A percentile compares a stretch with the other conserved stretches of the same genome.
Evolutionary conservation across 805 yeast species (phyloP).

Genomic region (Candida argentea): DNA sequence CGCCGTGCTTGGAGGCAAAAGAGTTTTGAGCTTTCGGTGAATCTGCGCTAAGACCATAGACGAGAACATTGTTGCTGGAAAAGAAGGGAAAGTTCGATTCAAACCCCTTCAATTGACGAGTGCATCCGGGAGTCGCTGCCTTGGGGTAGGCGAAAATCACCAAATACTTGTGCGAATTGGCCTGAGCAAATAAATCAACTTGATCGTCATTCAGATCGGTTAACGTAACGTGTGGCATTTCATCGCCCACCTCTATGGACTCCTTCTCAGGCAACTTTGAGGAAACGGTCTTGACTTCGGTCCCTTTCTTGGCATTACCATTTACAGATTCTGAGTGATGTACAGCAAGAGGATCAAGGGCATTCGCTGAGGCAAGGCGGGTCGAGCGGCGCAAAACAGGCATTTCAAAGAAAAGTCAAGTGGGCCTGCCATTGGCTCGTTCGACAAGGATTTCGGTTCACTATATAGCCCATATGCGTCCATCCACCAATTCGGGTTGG

Average conservation of each 20-base stretch:
- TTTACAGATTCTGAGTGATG: conserved; percentile 4
- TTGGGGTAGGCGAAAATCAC: conserved; percentile 67
- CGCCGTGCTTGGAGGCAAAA: conserved; percentile 61
- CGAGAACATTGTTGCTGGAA: conserved; percentile 39
- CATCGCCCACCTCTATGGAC: conserved; percentile 44
- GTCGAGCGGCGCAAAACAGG: conserved; percentile 31
- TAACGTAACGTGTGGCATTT: conserved; percentile 54
- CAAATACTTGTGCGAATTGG: conserved; percentile 21
- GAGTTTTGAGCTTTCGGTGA: conserved; percentile 65
- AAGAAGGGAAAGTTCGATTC: conserved; percentile 53
- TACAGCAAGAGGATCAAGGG: conserved; percentile 7
- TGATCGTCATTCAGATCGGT: conserved; percentile 61
- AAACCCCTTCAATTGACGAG: conserved; percentile 88
- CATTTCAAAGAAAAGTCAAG: no score
- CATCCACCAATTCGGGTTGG: no score
- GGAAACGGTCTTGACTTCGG: conserved; percentile 2
- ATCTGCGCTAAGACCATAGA: conserved; percentile 81
- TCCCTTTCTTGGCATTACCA: conserved; percentile 5
- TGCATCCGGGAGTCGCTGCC: conserved; percentile 95
- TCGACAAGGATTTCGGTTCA: no score
- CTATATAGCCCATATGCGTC: no score
- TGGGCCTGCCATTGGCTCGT: no score
- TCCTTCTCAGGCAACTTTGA: conserved; percentile 4
- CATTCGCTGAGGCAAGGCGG: conserved; percentile 14
- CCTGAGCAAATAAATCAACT: conserved; percentile 22